These are phyloP conservation scores for Sporisorium reilianum DNA, from an alignment of 1,284 basidiomycete genomes.

Conservation along the genomic window DNA sequence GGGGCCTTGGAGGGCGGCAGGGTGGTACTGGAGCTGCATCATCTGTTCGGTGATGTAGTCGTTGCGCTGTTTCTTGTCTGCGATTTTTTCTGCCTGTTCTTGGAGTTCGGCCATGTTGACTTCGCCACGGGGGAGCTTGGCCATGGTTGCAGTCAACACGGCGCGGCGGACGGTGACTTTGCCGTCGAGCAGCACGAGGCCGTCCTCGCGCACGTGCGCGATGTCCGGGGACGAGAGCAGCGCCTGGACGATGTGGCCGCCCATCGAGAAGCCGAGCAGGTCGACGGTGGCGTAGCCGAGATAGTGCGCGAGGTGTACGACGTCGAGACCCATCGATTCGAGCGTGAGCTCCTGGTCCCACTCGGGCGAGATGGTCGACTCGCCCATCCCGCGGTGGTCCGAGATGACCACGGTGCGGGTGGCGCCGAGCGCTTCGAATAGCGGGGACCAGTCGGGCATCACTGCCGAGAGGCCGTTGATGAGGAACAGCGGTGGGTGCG, in stretches of 20 bases:
- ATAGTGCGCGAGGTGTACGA: conserved; percentile 45
- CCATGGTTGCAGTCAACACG: conserved; percentile 62
- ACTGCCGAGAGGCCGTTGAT: conserved; percentile 65
- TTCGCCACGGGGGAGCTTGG: conserved; percentile 62
- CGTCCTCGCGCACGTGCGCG: background rate
- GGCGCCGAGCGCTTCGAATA: conserved; percentile 47
- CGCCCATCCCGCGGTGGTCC: conserved; percentile 65
- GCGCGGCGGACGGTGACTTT: conserved; percentile 47
- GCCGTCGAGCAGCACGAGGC: conserved; percentile 19
- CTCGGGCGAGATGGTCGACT: conserved; percentile 42
- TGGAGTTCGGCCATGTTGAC: conserved; percentile 40
- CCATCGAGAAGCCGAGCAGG: conserved; percentile 66
- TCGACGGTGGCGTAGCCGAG: conserved; percentile 47
- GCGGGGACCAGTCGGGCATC: conserved; percentile 63
- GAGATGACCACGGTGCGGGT: conserved; percentile 55
- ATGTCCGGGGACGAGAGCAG: conserved; percentile 34
- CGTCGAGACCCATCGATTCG: conserved; percentile 58
- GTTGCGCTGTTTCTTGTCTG: conserved; percentile 36
- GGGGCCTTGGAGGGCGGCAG: conserved; percentile 25
- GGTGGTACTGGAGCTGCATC: conserved; percentile 61
- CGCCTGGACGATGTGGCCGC: conserved; percentile 62
- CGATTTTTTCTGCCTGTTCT: conserved; percentile 21
- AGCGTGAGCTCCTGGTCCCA: conserved; percentile 56
- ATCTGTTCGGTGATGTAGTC: conserved; percentile 43
- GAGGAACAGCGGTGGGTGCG: conserved; percentile 49